Evolutionary conservation across 2,329 filamentous ascomycete species (phyloP), one percentile per base, ranked within the genome.

Genomic region (Paraconiothyrium brasiliense): DNA sequence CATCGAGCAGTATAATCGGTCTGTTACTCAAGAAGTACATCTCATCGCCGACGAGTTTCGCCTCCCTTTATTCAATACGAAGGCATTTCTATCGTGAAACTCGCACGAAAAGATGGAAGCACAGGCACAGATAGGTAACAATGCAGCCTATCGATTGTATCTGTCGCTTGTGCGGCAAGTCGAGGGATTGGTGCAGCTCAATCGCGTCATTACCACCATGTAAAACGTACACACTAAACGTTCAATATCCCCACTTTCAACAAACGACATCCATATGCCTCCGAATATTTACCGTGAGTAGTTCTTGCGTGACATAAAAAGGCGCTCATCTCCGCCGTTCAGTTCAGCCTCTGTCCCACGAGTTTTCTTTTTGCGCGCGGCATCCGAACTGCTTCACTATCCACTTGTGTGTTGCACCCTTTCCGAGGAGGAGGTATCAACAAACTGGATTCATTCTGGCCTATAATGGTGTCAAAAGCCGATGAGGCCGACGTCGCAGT

Each of bases 151-250:
- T 27, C 3, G 24, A 48, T 11, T 27, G n/a, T 44, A 22, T 44
- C n/a, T 20, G 8, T 44, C 20, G 41, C 5, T 9, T 8, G 41
- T 10, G 41, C n/a, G 9, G 41, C 41, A 9, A 20, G 41, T 44
- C 20, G n/a, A 22, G 13, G 46, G 10, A 30, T 30, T 16, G 27
- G 46, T 32, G 46, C 22, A 48, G 46, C 24, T 32, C 24, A 30
- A 62, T 56, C 54, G 41, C 54, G 54, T 56, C 54, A 56, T 56
- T 24, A 16, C 20, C 22, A 56, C 54, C 54, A 56, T 56, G 54
- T 30, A 56, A 56, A 30, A 56, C 54, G 54, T 35, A 47, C n/a
- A 56, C 54, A 47, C 54, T 43, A 56, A 47, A 56, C 41, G 37
- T 35, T 48, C 39, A 37, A 7, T n/a, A 46, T 47, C 54, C 54